Conservation (phyloP, 108 stramenopile species). For the Pseudonitzschia multiseries region DNA sequence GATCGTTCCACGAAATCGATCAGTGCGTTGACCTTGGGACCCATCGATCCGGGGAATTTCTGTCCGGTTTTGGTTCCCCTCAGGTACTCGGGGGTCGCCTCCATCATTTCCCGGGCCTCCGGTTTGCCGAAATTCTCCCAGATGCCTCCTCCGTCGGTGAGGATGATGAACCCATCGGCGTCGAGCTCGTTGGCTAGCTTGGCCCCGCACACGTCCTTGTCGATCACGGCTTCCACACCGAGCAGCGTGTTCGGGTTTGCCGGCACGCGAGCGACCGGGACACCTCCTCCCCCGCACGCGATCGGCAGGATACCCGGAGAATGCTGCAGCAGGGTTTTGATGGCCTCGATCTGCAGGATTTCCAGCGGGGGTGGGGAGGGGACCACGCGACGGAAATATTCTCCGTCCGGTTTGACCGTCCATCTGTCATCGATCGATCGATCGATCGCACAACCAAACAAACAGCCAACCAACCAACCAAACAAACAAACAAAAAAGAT, state of each 20-base stretch:
- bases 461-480: too few species aligned
- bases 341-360: slow-evolving; percentile 81
- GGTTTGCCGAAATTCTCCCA: slow-evolving; percentile 86
- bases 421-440: slow-evolving; percentile 29
- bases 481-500: background rate
- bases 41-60: slow-evolving; percentile 60
- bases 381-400: slow-evolving; percentile 81
- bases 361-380: slow-evolving; percentile 75
- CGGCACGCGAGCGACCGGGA: slow-evolving; percentile 72
- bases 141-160: slow-evolving; percentile 79
- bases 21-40: slow-evolving; percentile 78
- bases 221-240: slow-evolving; percentile 84
- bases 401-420: slow-evolving; percentile 83
- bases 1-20: slow-evolving; percentile 70
- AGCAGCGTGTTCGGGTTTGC: slow-evolving; percentile 61
- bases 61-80: slow-evolving; percentile 45
- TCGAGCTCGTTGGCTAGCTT: slow-evolving; percentile 68
- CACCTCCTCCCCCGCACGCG: slow-evolving; percentile 83
- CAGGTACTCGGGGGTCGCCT: slow-evolving; percentile 73
- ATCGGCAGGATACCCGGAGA: slow-evolving; percentile 56
- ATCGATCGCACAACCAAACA: background rate
- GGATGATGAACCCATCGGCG: slow-evolving; percentile 80
- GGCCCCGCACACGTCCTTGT: slow-evolving; percentile 60
- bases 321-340: slow-evolving; percentile 56
- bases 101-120: slow-evolving; percentile 68